Evolutionary conservation across 2,329 filamentous ascomycete species (phyloP).

Genomic region (Mycosphaerella sp.): DNA sequence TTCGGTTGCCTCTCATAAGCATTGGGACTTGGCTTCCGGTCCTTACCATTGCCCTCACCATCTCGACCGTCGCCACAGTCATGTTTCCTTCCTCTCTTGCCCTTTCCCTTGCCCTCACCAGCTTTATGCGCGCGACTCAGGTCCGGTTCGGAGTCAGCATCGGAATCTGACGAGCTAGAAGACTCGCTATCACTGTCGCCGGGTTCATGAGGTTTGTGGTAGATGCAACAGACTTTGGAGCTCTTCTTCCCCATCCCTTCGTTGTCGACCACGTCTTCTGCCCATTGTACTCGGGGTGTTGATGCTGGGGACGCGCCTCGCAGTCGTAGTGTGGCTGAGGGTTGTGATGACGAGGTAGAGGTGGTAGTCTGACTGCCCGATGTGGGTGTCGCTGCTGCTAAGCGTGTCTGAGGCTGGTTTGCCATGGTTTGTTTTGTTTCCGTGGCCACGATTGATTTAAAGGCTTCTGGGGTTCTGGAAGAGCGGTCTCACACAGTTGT

Average conservation of each 20-base stretch:
- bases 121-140: slow-evolving; percentile 43
- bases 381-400: slow-evolving; percentile 24
- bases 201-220: slow-evolving; percentile 74
- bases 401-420: slow-evolving; percentile 6
- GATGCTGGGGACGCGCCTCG: slow-evolving; percentile 34
- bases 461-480: too few species aligned
- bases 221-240: slow-evolving; percentile 99
- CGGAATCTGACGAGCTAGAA: slow-evolving; percentile 48
- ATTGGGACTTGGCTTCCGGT: slow-evolving; percentile 63
- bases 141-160: slow-evolving; percentile 51
- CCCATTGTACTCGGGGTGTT: slow-evolving; percentile 74
- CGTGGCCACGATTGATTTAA: background rate
- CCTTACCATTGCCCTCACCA: slow-evolving; percentile 36
- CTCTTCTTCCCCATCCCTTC: slow-evolving; percentile 90
- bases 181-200: slow-evolving; percentile 74
- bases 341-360: slow-evolving; percentile 22
- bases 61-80: slow-evolving; percentile 45
- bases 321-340: slow-evolving; percentile 34
- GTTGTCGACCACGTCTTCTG: slow-evolving; percentile 88
- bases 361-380: slow-evolving; percentile 33
- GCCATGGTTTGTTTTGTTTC: background rate
- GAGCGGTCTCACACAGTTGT: too few species aligned
- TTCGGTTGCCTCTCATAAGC: slow-evolving; percentile 73
- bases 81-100: slow-evolving; percentile 59
- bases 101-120: slow-evolving; percentile 38